phyloP scores from a whole-genome alignment of 768 basidiomycete species.

The Lactarius pseudohatsudake region DNA sequence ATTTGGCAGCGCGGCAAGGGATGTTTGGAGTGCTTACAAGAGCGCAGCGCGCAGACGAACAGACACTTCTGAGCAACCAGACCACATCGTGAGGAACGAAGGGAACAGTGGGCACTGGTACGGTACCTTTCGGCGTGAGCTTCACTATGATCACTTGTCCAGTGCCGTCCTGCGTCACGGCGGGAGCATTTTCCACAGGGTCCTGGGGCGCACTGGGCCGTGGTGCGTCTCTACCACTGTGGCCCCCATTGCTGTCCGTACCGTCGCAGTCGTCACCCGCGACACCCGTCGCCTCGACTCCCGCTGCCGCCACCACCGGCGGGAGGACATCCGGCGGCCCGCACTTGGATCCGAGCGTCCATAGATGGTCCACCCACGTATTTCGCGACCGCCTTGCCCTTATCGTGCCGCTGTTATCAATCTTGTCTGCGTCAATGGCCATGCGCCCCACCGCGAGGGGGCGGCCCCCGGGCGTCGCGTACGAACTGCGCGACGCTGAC shows the following conservation, averaged over 20 bases:
- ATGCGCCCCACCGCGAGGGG: slow-evolving; percentile 75
- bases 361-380: slow-evolving; percentile 74
- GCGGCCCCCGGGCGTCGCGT: slow-evolving; percentile 43
- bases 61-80: slow-evolving; percentile 48
- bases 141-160: slow-evolving; percentile 16
- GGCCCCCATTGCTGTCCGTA: neutral
- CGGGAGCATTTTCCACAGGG: slow-evolving; percentile 23
- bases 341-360: slow-evolving; percentile 62
- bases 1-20: slow-evolving; percentile 46
- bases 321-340: slow-evolving; percentile 48
- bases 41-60: slow-evolving; percentile 58
- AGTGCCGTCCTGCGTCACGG: neutral
- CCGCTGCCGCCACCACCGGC: slow-evolving; percentile 16
- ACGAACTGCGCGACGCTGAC: slow-evolving; percentile 59
- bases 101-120: neutral
- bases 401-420: slow-evolving; percentile 35
- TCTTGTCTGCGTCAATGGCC: slow-evolving; percentile 44
- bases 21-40: slow-evolving; percentile 61
- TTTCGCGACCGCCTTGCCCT: slow-evolving; percentile 80
- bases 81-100: neutral
- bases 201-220: slow-evolving; percentile 29
- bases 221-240: neutral
- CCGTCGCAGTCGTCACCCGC: slow-evolving; percentile 14
- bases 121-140: slow-evolving; percentile 34
- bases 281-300: slow-evolving; percentile 22